Evolutionary conservation across 495 filamentous ascomycete genomes (phyloP).

Genomic region (Hypomontagnella monticulosa): DNA sequence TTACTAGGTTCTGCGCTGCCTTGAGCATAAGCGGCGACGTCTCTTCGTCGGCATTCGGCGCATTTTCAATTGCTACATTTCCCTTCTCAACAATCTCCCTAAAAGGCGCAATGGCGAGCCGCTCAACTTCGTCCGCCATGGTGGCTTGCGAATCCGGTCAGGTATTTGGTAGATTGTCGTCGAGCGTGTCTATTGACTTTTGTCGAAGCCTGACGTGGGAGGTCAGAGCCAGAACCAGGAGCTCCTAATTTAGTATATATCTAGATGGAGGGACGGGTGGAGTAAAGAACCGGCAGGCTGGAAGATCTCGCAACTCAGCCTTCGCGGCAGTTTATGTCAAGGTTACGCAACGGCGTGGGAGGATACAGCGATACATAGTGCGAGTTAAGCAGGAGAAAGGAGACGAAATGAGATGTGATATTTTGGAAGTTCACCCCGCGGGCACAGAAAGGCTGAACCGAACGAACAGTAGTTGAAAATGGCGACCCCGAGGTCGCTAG

Average conservation of each 20-base stretch:
- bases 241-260: constrained; percentile 11
- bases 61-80: constrained; percentile 50
- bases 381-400: constrained; percentile 3
- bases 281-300: constrained; percentile 32
- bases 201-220: neutral
- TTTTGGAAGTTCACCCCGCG: constrained; percentile 39
- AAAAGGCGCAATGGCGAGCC: constrained; percentile 53
- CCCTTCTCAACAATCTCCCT: constrained; percentile 54
- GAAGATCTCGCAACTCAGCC: constrained; percentile 30
- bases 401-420: constrained; percentile 9
- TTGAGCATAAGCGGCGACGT: constrained; percentile 51
- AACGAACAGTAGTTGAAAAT: constrained; percentile 18
- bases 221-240: constrained; percentile 2
- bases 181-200: constrained; percentile 15
- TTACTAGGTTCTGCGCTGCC: constrained; percentile 51
- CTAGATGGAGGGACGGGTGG: constrained; percentile 34
- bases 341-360: constrained; percentile 28
- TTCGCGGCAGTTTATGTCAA: constrained; percentile 25
- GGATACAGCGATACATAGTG: constrained; percentile 21
- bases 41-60: constrained; percentile 42
- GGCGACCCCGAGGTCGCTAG: constrained; percentile 36
- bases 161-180: constrained; percentile 18
- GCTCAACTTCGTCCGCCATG: constrained; percentile 52
- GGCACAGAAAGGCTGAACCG: constrained; percentile 28
- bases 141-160: constrained; percentile 6